Conservation (phyloP, 1,139 yeast species). For the Lodderomyces pseudojiufengensis region DNA sequence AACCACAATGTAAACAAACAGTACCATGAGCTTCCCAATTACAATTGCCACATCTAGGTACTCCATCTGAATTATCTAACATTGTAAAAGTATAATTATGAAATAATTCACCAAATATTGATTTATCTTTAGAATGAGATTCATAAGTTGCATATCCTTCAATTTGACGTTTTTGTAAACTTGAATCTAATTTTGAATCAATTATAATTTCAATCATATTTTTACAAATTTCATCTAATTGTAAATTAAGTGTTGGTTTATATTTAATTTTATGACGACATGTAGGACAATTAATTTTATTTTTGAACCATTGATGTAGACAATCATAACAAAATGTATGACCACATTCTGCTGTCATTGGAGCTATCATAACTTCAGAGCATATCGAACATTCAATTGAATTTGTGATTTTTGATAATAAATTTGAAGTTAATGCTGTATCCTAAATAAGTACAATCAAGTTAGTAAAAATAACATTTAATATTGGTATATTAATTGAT, state of each 20-base stretch:
- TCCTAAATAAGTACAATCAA: constrained; percentile 10
- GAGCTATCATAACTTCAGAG: constrained; percentile 44
- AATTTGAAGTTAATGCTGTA: constrained; percentile 12
- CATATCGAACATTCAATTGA: constrained; percentile 42
- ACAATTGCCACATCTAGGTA: constrained; percentile 73
- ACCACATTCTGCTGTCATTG: constrained; percentile 41
- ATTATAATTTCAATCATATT: constrained; percentile 28
- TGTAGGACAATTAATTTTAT: constrained; percentile 50
- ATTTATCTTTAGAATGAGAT: constrained; percentile 31
- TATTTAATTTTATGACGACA: constrained; percentile 44
- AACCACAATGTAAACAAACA: constrained; percentile 54
- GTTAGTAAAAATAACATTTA: too few relatives aligned
- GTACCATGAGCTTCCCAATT: constrained; percentile 75
- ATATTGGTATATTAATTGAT: not conserved
- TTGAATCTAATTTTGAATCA: constrained; percentile 19
- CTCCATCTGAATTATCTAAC: constrained; percentile 69
- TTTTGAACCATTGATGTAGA: constrained; percentile 48
- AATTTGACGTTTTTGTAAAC: constrained; percentile 19
- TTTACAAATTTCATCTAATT: constrained; percentile 35
- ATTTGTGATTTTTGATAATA: constrained; percentile 22
- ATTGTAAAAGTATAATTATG: constrained; percentile 43
- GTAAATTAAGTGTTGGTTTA: constrained; percentile 45
- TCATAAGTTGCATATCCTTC: constrained; percentile 31
- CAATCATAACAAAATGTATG: constrained; percentile 50
- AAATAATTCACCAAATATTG: constrained; percentile 50